Evolutionary conservation across 805 yeast genomes (phyloP), one percentile per base, ranked within the genome.

Genomic region (Kluyveromyces lactis): DNA sequence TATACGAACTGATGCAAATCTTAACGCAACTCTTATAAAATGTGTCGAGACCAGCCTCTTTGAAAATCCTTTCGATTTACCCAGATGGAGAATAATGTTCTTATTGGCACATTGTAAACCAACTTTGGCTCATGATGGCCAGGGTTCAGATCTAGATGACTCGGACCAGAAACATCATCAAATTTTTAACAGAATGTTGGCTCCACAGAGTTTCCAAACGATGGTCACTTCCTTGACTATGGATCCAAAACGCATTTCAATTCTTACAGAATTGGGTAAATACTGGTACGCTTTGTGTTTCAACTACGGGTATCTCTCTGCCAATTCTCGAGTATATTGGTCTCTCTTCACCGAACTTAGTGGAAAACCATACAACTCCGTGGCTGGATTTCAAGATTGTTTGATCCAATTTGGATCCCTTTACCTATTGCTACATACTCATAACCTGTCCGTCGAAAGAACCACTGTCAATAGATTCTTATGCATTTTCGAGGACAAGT

Each of bases 221-320:
- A 26, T 43, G 34, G 40, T 36, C 10, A 13, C 15, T 12, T n/a
- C 33, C 35, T 17, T 36, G 18, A 7, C 26, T 17, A 3, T 23
- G 19, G 31, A 32, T n/a, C 12, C 30, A n/a, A 7, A 12, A 7
- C 13, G 4, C 17, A 9, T 33, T 26, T 12, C 33, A n/a, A 41
- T 34, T 13, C 35, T 43, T 3, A 34, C 29, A 8, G 46, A 43
- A 37, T 31, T 43, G 17, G 46, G 46, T 17, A 43, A 43, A 29
- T 43, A 18, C 39, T 43, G 46, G 46, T 43, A 43, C 34, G 46
- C 46, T 7, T 19, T 43, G 17, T 36, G 46, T 27, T 43, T 38
- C 39, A 40, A 43, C 31, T 43, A 43, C 31, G 43, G 43, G 16
- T 18, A 36, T 17, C 19, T 19, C 7, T 17, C 18, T 2, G 19